Evolutionary conservation across 2,329 filamentous ascomycete species (phyloP), one percentile per base, ranked within the genome.

Genomic region (Colletotrichum lini): DNA sequence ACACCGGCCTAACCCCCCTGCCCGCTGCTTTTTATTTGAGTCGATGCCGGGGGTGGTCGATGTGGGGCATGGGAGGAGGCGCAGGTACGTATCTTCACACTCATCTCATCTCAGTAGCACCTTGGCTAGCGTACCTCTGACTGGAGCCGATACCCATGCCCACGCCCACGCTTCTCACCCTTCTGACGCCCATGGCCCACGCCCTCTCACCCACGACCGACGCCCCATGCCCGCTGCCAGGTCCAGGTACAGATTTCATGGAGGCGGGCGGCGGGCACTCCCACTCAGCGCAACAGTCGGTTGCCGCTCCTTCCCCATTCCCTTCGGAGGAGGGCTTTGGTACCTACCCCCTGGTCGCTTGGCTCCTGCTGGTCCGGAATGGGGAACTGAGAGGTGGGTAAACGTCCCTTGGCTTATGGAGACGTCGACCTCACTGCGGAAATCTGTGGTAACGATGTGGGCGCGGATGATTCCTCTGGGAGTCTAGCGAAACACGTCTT

Each of bases 81-180:
- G 44, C 45, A 44, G 42, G 49, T 63, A 67, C 57, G 65, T 67
- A 67, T 15, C 49, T 45, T 54, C 10, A 61, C 35, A 60, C 58
- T 49, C 67, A 70, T 70, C 67, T 70, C 67, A 70, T 70, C 67
- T 70, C 35, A 69, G 23, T 61, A 58, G 30, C 42, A 53, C 35
- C 61, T 53, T 58, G 56, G 56, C 59, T 60, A 60, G 30, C 45
- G 59, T 15, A 21, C 21, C 59, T 42, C 57, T 45, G 45, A 30
- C 44, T 53, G 45, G 60, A 53, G 45, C 60, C 60, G 38, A 63
- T 44, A 63, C 60, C 23, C 45, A 62, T 40, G 42, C 21, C 26
- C 44, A 35, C 26, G 42, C 42, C 57, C 58, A 15, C 44, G 44
- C 26, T 40, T 56, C 50, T 53, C 50, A 63, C 60, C 45, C 62